These are phyloP conservation scores for Ephemerocybe angulata DNA, from an alignment of 768 basidiomycete species.

Conservation along the genomic window DNA sequence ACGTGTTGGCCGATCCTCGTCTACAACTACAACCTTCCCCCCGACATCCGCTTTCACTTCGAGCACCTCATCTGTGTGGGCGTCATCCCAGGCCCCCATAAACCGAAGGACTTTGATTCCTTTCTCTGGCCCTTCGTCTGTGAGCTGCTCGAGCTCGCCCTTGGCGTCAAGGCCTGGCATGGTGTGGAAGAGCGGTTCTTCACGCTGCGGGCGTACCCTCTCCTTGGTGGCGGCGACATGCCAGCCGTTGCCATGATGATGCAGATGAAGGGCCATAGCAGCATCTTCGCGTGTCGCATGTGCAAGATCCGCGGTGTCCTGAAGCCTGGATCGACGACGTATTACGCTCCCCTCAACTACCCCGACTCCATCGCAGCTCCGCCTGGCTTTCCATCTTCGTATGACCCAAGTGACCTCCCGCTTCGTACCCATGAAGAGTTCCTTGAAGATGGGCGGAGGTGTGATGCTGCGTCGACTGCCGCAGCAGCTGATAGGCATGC, in stretches of 20 bases:
- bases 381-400: background rate
- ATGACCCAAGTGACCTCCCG: background rate
- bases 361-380: background rate
- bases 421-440: background rate
- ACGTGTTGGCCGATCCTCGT: constrained; percentile 42
- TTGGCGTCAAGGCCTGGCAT: constrained; percentile 34
- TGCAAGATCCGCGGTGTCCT: constrained; percentile 26
- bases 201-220: constrained; percentile 15
- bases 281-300: constrained; percentile 25
- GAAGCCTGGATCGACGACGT: constrained; percentile 7
- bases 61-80: constrained; percentile 35
- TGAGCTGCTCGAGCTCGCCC: constrained; percentile 32
- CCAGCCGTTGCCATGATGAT: constrained; percentile 21
- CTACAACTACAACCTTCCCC: constrained; percentile 32
- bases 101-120: constrained; percentile 39
- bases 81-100: constrained; percentile 44
- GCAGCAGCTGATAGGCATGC: constrained; percentile 17
- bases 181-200: constrained; percentile 5
- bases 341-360: constrained; percentile 25
- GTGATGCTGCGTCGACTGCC: constrained; percentile 14
- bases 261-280: constrained; percentile 38
- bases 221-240: constrained; percentile 21
- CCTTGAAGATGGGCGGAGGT: constrained; percentile 2
- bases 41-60: constrained; percentile 31
- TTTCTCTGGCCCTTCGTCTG: constrained; percentile 39